phyloP scores from a whole-genome alignment of 441 rosid genomes.

The Francoa sonchifolia region DNA sequence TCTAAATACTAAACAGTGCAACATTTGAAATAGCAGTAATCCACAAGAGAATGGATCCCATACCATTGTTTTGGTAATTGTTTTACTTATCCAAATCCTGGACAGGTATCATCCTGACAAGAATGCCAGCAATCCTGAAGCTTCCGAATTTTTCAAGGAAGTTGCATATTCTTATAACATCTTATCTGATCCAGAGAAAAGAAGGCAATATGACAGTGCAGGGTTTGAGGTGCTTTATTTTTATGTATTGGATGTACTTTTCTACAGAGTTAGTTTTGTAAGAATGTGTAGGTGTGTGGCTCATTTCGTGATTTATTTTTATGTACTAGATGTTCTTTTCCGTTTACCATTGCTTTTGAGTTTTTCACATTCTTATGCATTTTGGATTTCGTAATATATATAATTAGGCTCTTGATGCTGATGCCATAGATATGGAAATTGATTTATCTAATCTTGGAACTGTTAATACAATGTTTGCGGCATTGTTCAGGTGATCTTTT shows the following conservation, averaged over 20 bases:
- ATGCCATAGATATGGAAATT: conserved; percentile 90
- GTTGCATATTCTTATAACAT: conserved; percentile 94
- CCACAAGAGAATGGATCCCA: too few species aligned
- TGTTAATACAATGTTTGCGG: conserved; percentile 97
- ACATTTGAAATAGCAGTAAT: too few species aligned
- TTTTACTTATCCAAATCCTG: too few species aligned
- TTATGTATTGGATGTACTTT: too few species aligned
- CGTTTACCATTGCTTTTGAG: background rate
- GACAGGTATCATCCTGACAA: conserved; percentile 93
- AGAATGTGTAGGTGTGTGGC: too few species aligned
- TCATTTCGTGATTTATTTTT: too few species aligned
- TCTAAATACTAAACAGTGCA: too few species aligned
- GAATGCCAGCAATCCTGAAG: conserved; percentile 87
- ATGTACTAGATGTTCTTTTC: too few species aligned
- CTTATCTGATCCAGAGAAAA: conserved; percentile 92
- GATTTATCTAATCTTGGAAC: conserved; percentile 96
- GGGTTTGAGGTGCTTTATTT: conserved; percentile 69
- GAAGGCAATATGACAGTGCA: conserved; percentile 85
- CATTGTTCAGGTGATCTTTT: conserved; percentile 67
- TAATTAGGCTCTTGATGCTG: conserved; percentile 76
- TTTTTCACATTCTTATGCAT: background rate
- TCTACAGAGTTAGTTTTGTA: too few species aligned
- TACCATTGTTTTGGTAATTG: too few species aligned
- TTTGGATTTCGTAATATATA: conserved; percentile 8
- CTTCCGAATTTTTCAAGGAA: conserved; percentile 87